A percentile compares a stretch with the other conserved stretches of the same genome.
phyloP scores from a whole-genome alignment of 768 basidiomycete genomes.

The Trametes villosa region DNA sequence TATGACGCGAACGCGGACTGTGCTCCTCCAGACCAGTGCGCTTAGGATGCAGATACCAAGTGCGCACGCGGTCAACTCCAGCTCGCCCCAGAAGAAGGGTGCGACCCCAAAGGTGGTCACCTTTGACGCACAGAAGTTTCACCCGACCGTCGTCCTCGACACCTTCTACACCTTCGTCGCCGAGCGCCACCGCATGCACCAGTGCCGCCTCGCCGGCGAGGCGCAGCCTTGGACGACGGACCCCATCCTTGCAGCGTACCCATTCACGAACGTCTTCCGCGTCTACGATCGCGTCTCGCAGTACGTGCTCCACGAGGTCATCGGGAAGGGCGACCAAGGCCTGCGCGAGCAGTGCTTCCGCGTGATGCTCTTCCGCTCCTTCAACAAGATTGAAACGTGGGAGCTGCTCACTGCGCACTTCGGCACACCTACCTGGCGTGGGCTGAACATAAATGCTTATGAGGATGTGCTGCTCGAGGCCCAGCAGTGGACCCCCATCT shows the following conservation, averaged over 20 bases:
- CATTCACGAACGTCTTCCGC: conserved; percentile 78
- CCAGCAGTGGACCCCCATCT: conserved; percentile 46
- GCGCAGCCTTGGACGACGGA: conserved; percentile 65
- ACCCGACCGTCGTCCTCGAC: conserved; percentile 33
- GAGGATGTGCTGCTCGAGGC: conserved; percentile 49
- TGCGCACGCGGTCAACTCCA: conserved; percentile 8
- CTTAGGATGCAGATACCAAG: neutral
- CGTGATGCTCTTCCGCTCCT: conserved; percentile 70
- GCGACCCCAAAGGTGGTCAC: conserved; percentile 18
- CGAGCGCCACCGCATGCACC: conserved; percentile 37
- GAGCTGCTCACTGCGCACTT: conserved; percentile 56
- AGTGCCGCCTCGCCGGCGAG: conserved; percentile 33
- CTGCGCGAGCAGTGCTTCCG: conserved; percentile 72
- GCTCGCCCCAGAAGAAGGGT: conserved; percentile 1
- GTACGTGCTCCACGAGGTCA: conserved; percentile 69
- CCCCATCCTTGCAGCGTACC: conserved; percentile 54
- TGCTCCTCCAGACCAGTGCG: neutral
- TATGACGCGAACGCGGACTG: conserved; percentile 11
- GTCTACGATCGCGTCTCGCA: conserved; percentile 74
- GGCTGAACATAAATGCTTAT: conserved; percentile 58
- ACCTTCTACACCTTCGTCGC: conserved; percentile 37
- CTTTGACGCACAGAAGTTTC: conserved; percentile 31
- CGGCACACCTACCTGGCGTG: conserved; percentile 63
- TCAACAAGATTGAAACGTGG: conserved; percentile 76
- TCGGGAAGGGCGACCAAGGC: conserved; percentile 65